A percentile compares a stretch with the other conserved stretches of the same genome.
Evolutionary conservation across 345 rosid species (phyloP).

Genomic region (Sonneratia alba): DNA sequence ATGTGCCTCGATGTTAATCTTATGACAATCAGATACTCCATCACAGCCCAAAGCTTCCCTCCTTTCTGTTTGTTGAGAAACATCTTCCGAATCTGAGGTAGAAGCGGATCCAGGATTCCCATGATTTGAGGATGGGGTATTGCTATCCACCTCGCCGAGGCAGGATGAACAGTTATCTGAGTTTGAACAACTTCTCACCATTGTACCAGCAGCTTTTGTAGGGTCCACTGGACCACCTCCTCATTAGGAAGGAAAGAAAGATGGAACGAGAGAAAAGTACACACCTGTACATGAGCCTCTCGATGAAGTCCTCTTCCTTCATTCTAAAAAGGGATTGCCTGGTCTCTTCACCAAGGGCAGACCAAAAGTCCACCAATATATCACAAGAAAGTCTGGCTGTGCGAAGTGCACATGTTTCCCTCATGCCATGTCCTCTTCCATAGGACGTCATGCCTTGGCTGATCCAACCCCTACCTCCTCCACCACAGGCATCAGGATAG

Average conservation of each 20-base stretch:
- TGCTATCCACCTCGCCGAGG: constrained; percentile 80
- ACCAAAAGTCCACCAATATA: constrained; percentile 90
- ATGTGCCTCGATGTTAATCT: constrained; percentile 25
- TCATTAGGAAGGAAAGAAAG: constrained; percentile 8
- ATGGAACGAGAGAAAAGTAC: constrained; percentile 19
- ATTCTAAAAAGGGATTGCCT: constrained; percentile 74
- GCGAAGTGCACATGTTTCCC: constrained; percentile 91
- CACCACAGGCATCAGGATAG: constrained; percentile 99
- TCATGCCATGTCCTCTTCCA: constrained; percentile 85
- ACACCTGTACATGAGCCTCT: constrained; percentile 86
- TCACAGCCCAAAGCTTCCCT: constrained; percentile 34
- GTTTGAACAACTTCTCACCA: constrained; percentile 41
- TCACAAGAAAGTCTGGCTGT: constrained; percentile 91
- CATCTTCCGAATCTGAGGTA: constrained; percentile 77
- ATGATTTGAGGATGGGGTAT: constrained; percentile 51
- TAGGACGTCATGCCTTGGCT: constrained; percentile 75
- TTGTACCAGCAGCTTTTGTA: constrained; percentile 19
- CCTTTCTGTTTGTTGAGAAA: constrained; percentile 55
- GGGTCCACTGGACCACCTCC: constrained; percentile 23
- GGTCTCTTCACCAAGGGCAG: constrained; percentile 80
- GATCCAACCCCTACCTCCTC: constrained; percentile 95
- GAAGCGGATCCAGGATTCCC: constrained; percentile 67
- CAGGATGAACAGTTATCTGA: constrained; percentile 89
- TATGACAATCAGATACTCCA: constrained; percentile 31
- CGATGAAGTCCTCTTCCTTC: constrained; percentile 98